Evolutionary conservation across 257 asterid species (phyloP).

Genomic region (Lithospermum erythrorhizon): DNA sequence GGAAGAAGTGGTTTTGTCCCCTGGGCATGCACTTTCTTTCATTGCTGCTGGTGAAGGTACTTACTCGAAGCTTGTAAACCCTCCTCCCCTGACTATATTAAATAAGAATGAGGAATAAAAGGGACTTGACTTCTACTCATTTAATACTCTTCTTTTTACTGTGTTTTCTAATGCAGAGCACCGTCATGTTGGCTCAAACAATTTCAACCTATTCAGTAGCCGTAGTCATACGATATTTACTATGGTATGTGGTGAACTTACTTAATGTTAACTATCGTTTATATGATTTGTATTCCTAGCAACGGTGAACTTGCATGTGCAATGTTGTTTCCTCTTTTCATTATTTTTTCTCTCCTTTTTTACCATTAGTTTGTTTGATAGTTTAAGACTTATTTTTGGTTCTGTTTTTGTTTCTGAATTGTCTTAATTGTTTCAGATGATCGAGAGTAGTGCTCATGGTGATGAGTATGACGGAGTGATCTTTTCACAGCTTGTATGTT

Average conservation of each 20-base stretch:
- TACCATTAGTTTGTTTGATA: too few relatives aligned
- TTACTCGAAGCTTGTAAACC: conserved; percentile 2
- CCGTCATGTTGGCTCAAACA: conserved; percentile 98
- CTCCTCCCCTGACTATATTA: not conserved
- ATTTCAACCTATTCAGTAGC: conserved; percentile 96
- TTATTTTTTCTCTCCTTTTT: too few relatives aligned
- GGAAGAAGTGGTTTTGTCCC: conserved; percentile 97
- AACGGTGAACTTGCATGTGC: not conserved
- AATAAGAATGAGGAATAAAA: not conserved
- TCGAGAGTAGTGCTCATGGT: conserved; percentile 93
- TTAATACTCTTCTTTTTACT: not conserved
- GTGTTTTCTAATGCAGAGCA: conserved; percentile 66
- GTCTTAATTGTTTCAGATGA: conserved; percentile 46
- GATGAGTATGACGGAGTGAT: conserved; percentile 96
- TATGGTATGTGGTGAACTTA: conserved; percentile 39
- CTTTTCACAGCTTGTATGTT: conserved; percentile 86
- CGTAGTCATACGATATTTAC: conserved; percentile 99
- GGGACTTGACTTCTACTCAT: not conserved
- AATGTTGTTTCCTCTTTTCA: too few relatives aligned
- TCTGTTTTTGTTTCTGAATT: not conserved
- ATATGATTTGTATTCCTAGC: not conserved
- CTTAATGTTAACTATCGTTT: not conserved
- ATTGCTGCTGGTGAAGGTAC: conserved; percentile 99
- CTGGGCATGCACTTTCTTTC: conserved; percentile 98
- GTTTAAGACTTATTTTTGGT: not conserved